Evolutionary conservation across 1,284 basidiomycete species (phyloP), one percentile per base, ranked within the genome.

Genomic region (Ustilago trichophora): DNA sequence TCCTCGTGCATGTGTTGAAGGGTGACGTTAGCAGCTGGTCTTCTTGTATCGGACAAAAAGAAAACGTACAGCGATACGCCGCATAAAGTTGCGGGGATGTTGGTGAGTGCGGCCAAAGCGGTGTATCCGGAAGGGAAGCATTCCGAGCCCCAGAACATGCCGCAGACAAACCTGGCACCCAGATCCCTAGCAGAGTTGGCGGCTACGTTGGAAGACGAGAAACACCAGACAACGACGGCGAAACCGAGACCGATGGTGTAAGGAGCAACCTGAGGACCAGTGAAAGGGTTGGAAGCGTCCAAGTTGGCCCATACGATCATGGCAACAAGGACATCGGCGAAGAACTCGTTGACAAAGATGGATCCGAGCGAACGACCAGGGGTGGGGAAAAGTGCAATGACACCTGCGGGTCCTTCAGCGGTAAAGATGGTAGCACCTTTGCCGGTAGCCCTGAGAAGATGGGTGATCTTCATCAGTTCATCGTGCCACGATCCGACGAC

Each of bases 41-140:
- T 47, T 9, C 74, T 50, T 8, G 69, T 74, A 59, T 76, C 72
- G 22, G 47, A 50, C 35, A 76, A 55, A 57, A 76, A 63, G 69
- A 74, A 76, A 18, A 72, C 75, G 69, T 76, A 75, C 44, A n/a
- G n/a, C n/a, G n/a, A n/a, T n/a, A 76, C 63, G 6, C 38, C 57
- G 33, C 49, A 47, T 9, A 76, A 22, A 1, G 74, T 74, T 4
- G 69, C 72, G 0, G 67, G 68, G 41, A 76, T 70, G 58, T 75
- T 75, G 46, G 72, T 76, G 6, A 76, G 44, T 11, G 74, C 74
- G 6, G 74, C 56, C 18, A 76, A 32, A 9, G 72, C 74, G 7
- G 68, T 57, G 56, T 76, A 76, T 8, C 37, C 45, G 9, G 69
- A 6, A 3, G 74, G 74, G 72, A 76, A 76, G 59, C 72, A 74